These are phyloP conservation scores for Xylariaceae sp. DNA, from an alignment of 2,329 filamentous ascomycete genomes.

Conservation along the genomic window DNA sequence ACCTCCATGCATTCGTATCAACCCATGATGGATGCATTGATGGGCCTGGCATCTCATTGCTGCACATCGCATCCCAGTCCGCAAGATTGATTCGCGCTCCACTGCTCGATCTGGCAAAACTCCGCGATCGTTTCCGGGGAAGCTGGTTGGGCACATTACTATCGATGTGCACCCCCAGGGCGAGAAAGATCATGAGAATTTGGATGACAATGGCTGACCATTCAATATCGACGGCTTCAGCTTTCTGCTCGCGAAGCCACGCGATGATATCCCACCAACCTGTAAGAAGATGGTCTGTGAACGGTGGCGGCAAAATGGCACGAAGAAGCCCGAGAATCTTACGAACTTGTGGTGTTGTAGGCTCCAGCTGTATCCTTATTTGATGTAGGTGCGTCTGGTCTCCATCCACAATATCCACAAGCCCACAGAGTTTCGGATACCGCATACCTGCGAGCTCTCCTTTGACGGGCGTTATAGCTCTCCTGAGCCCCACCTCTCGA, in stretches of 20 bases:
- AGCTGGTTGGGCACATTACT: conserved; percentile 22
- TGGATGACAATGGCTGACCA: conserved; percentile 65
- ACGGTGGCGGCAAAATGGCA: conserved; percentile 55
- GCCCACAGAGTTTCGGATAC: conserved; percentile 53
- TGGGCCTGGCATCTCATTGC: conserved; percentile 44
- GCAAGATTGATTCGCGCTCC: conserved; percentile 29
- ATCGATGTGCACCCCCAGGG: conserved; percentile 41
- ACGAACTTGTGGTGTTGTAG: conserved; percentile 56
- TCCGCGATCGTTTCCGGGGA: conserved; percentile 23
- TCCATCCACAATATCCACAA: conserved; percentile 63
- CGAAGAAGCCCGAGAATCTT: conserved; percentile 57
- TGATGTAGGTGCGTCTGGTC: conserved; percentile 56
- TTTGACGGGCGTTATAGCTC: conserved; percentile 43
- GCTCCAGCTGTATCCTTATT: conserved; percentile 61
- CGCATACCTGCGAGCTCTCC: conserved; percentile 50
- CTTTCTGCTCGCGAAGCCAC: conserved; percentile 55
- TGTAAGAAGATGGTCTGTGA: conserved; percentile 57
- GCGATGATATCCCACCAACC: conserved; percentile 70
- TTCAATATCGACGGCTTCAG: conserved; percentile 49
- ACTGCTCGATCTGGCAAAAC: conserved; percentile 31
- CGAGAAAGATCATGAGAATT: conserved; percentile 59
- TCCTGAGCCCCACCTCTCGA: conserved; percentile 46
- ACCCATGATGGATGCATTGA: conserved; percentile 52
- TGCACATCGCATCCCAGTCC: conserved; percentile 46
- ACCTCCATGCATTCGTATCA: conserved; percentile 62